Base-by-base conservation (phyloP, 106 monocot genomes). In the Acorus calamus region DNA sequence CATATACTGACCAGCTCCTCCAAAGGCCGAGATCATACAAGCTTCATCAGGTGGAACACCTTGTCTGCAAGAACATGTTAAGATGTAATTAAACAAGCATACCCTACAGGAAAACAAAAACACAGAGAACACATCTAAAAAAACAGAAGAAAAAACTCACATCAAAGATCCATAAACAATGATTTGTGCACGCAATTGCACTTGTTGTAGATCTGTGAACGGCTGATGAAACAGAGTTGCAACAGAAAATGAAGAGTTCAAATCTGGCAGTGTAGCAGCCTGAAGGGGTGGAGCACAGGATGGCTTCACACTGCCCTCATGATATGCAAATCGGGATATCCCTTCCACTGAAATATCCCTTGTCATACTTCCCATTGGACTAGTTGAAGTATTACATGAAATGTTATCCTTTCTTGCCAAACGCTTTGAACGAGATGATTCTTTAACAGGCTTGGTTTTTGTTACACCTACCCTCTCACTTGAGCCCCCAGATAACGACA, bases 121-220 rank as follows among this genome's bases (percentile, higher is more conserved):
- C 41, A 63, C 59, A 55, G 67, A 42, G 54, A n/a, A 57, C 7
- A 60, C 62, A 28, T 28, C 28, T 28, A 28, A 28, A 44, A 11
- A 58, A 44, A 55, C 0, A 5, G 57, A 48, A 58, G 53, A 41
- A 46, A 52, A 2, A 60, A 78, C 86, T 80, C 63, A 94, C 94
- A 94, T 98, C 60, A 98, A 70, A 57, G 91, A 82, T 65, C 96
- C 90, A 82, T 89, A 94, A 64, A 87, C 94, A 89, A 84, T 84
- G 56, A 94, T 94, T 68, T 94, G 94, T 59, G 94, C 94, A 60
- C 89, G 83, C 54, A 94, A 49, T 75, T 94, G 94, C 2, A 94
- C 79, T 81, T 94, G 94, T 50, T 94, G 94, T 57, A 65, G 11
- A 72, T 94, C 86, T 59, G 89, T 86, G 63, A 94, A 94, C 62